Evolutionary conservation across 208 protist genomes (phyloP).

Genomic region (Crithidia bombi): DNA sequence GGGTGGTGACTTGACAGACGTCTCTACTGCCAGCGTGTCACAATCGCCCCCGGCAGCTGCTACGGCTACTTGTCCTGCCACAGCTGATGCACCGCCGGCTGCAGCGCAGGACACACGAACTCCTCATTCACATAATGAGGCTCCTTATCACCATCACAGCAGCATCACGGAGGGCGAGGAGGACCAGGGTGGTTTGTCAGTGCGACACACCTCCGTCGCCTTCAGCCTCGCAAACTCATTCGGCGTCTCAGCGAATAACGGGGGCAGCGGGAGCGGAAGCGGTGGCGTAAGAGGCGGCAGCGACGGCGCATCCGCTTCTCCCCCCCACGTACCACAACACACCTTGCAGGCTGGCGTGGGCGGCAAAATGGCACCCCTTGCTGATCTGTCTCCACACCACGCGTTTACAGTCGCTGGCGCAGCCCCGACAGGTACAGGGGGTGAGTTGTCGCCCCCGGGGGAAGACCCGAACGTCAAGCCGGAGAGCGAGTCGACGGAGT

Average conservation of each 20-base stretch:
- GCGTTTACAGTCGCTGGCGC: too few relatives aligned
- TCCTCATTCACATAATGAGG: too few relatives aligned
- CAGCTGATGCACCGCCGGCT: not conserved
- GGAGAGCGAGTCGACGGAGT: not conserved
- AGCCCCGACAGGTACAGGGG: too few relatives aligned
- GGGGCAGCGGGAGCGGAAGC: not conserved
- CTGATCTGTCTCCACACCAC: too few relatives aligned
- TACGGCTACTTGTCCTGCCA: not conserved
- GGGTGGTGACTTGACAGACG: not conserved
- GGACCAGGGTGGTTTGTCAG: not conserved
- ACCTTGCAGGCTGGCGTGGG: too few relatives aligned
- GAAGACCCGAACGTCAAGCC: not conserved
- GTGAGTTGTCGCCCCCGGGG: not conserved
- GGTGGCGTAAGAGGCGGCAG: not conserved
- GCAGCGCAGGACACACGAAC: too few relatives aligned
- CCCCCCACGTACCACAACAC: too few relatives aligned
- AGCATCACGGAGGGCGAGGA: not conserved
- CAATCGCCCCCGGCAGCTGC: not conserved
- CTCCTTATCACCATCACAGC: constrained; percentile 1
- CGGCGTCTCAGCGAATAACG: not conserved
- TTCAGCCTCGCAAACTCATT: constrained; percentile 26
- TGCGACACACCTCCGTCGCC: constrained; percentile 15
- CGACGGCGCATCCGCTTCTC: not conserved
- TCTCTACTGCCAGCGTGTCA: not conserved
- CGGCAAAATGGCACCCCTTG: too few relatives aligned